Evolutionary conservation across 2,329 filamentous ascomycete genomes (phyloP).

Genomic region (Fusarium cicatricum): DNA sequence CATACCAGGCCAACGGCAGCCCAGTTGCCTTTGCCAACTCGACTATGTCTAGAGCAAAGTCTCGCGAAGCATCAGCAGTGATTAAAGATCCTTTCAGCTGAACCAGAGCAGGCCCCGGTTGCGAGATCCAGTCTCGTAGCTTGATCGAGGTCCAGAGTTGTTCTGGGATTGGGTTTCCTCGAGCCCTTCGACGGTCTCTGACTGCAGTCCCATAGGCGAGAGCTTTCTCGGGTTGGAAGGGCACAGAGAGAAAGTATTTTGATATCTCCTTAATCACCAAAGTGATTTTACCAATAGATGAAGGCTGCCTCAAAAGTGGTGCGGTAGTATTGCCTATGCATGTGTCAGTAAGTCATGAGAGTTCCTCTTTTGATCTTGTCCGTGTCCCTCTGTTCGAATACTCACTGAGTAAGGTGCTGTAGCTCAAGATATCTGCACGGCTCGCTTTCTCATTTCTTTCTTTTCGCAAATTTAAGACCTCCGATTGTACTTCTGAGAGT

Average conservation of each 20-base stretch:
- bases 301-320: not conserved
- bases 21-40: constrained; percentile 2
- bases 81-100: constrained; percentile 10
- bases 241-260: constrained; percentile 5
- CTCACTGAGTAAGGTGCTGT: not conserved
- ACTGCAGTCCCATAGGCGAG: not conserved
- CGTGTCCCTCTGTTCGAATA: not conserved
- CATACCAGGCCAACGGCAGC: constrained; percentile 10
- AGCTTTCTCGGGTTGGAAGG: constrained; percentile 10
- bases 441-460: not conserved
- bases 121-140: constrained; percentile 17
- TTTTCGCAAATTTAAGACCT: constrained; percentile 1
- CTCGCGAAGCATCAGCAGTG: not conserved
- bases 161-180: not conserved
- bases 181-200: constrained; percentile 4
- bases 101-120: constrained; percentile 7
- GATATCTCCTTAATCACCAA: constrained; percentile 3
- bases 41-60: constrained; percentile 20
- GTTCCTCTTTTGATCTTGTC: not conserved
- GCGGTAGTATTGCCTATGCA: not conserved
- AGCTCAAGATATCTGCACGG: not conserved
- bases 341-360: not conserved
- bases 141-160: constrained; percentile 12
- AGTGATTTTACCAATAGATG: not conserved
- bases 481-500: constrained; percentile 1